A percentile compares a stretch with the other conserved stretches of the same genome.
Evolutionary conservation across 208 protist genomes (phyloP).

Genomic region (Wallacemonas sp.): DNA sequence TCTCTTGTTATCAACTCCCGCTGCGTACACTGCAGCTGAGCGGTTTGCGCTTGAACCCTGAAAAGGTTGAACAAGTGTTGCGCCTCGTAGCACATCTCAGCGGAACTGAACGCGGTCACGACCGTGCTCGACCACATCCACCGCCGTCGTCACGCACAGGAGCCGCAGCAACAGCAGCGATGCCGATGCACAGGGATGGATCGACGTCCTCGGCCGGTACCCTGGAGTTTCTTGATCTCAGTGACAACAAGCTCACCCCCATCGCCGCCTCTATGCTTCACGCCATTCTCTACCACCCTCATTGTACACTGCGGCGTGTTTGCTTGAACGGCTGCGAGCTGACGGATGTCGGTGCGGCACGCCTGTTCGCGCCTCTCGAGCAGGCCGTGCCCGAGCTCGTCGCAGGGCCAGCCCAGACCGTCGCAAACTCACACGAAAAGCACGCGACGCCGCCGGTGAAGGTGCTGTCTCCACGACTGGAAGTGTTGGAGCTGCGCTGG

Average conservation of each 20-base stretch:
- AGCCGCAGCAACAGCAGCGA: background rate
- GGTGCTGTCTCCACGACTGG: slow-evolving; percentile 13
- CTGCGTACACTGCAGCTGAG: slow-evolving; percentile 26
- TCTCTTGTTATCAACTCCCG: slow-evolving; percentile 32
- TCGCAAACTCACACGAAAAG: too few species aligned
- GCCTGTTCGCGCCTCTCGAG: background rate
- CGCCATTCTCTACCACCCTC: slow-evolving; percentile 25
- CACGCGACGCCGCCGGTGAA: too few species aligned
- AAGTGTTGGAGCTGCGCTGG: slow-evolving; percentile 31
- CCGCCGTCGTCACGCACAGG: background rate
- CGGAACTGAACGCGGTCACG: slow-evolving; percentile 14
- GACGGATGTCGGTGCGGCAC: slow-evolving; percentile 20
- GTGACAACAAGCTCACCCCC: slow-evolving; percentile 19
- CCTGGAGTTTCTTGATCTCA: slow-evolving; percentile 38
- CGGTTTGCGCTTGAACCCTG: slow-evolving; percentile 8
- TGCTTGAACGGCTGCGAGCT: slow-evolving; percentile 26
- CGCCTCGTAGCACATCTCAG: slow-evolving; percentile 35
- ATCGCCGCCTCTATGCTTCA: slow-evolving; percentile 17
- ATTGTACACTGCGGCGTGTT: slow-evolving; percentile 23
- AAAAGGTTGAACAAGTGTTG: slow-evolving; percentile 29
- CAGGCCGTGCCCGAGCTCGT: too few species aligned
- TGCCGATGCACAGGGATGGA: too few species aligned
- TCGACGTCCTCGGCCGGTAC: background rate
- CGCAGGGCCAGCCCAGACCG: too few species aligned
- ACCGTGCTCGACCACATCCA: slow-evolving; percentile 3